A percentile compares a stretch with the other conserved stretches of the same genome.
These are phyloP conservation scores for Hymenoscyphus salicellus DNA, from an alignment of 2,329 filamentous ascomycete genomes.

Conservation along the genomic window DNA sequence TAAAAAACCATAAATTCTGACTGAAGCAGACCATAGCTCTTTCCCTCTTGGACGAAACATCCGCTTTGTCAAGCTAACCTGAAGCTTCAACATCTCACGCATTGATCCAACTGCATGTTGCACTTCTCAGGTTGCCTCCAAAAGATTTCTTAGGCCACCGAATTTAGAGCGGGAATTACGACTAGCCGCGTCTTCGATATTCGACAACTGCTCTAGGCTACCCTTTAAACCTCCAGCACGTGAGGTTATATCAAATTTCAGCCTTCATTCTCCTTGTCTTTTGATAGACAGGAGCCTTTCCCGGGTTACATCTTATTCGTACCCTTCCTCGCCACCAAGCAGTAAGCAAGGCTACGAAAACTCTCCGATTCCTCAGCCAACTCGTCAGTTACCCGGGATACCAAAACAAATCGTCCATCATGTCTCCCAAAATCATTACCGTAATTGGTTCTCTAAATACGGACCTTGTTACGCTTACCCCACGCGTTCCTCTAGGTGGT, in stretches of 20 bases:
- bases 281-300: neutral
- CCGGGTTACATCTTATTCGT: too few species aligned
- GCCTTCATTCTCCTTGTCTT: neutral
- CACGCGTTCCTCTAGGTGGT: constrained; percentile 76
- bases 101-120: neutral
- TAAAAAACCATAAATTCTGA: neutral
- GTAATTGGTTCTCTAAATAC: constrained; percentile 92
- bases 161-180: neutral
- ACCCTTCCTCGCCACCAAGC: too few species aligned
- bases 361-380: too few species aligned
- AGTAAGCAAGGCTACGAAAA: too few species aligned
- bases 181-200: neutral
- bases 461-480: constrained; percentile 85
- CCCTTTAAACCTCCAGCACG: neutral
- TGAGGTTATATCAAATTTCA: neutral
- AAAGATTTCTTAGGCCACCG: neutral
- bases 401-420: constrained; percentile 9
- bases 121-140: neutral
- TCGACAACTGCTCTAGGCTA: constrained; percentile 1
- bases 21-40: neutral
- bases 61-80: neutral
- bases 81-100: neutral
- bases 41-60: neutral
- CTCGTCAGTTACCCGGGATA: too few species aligned
- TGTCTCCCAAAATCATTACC: constrained; percentile 53